These are phyloP conservation scores for Acanthamoeba healyi DNA, from an alignment of 208 protist species.

Conservation along the genomic window DNA sequence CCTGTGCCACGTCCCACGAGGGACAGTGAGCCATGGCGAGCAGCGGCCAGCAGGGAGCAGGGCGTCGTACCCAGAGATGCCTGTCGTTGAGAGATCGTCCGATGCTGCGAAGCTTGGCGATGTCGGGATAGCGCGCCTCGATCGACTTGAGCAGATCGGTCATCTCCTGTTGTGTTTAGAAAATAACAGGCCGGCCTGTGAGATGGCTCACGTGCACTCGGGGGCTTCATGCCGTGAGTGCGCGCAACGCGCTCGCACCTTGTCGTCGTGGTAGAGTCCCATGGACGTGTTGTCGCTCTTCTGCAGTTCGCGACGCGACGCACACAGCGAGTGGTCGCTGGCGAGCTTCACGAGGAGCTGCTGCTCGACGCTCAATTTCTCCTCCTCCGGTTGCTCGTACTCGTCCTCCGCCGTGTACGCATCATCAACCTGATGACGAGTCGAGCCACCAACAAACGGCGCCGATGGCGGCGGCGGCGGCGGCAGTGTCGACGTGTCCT, in stretches of 20 bases:
- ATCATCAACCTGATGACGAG: not conserved
- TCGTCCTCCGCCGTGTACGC: not conserved
- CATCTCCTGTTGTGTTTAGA: no score
- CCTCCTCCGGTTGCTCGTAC: not conserved
- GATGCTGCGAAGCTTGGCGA: slow-evolving; percentile 63
- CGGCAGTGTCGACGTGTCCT: not conserved
- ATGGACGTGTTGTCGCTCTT: slow-evolving; percentile 71
- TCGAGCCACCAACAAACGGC: not conserved
- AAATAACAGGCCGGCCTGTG: no score
- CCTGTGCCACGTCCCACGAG: not conserved
- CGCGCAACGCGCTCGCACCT: no score
- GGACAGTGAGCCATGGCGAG: not conserved
- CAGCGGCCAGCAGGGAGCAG: not conserved
- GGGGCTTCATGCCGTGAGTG: no score
- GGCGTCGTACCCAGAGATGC: slow-evolving; percentile 69
- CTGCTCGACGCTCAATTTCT: not conserved
- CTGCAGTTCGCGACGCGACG: not conserved
- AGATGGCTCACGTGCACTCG: no score
- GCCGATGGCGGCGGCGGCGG: not conserved
- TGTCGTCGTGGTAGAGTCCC: slow-evolving; percentile 51
- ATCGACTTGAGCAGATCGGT: slow-evolving; percentile 16
- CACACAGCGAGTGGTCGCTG: slow-evolving; percentile 25
- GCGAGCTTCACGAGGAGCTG: slow-evolving; percentile 29
- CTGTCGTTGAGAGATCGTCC: slow-evolving; percentile 32
- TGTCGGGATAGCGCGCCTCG: not conserved